Conservation (phyloP, 257 asterid species). For the Solanum tarapatanum region DNA sequence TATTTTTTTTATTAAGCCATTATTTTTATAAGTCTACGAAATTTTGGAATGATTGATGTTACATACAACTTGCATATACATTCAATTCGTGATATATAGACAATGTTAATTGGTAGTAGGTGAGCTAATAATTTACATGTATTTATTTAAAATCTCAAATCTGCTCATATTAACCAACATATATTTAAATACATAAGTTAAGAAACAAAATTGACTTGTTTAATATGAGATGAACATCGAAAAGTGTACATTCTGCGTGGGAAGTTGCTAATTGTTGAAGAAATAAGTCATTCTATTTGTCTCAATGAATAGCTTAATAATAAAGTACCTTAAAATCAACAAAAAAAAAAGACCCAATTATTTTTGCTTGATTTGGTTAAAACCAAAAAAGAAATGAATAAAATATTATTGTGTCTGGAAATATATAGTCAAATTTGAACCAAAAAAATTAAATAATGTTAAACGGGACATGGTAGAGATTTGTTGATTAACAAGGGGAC, state of each 20-base stretch:
- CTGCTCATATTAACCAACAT: not conserved
- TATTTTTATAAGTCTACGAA: not conserved
- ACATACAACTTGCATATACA: not conserved
- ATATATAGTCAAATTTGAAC: not conserved
- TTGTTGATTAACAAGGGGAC: constrained; percentile 72
- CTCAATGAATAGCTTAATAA: not conserved
- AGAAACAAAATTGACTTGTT: not conserved
- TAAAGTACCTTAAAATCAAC: not conserved
- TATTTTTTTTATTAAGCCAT: too few relatives aligned
- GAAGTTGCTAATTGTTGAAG: not conserved
- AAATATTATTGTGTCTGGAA: not conserved
- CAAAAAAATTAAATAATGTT: not conserved
- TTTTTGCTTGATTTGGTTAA: not conserved
- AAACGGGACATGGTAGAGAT: constrained; percentile 59
- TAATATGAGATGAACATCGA: not conserved
- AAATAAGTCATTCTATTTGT: not conserved
- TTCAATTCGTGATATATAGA: not conserved
- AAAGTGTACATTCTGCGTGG: not conserved
- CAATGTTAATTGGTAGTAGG: not conserved
- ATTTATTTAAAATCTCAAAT: not conserved
- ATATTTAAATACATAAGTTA: not conserved
- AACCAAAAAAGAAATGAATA: not conserved
- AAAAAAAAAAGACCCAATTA: not conserved
- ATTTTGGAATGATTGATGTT: not conserved
- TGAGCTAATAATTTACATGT: not conserved